A percentile compares a stretch with the other conserved stretches of the same genome.
phyloP scores from a whole-genome alignment of 2,329 filamentous ascomycete genomes.

The Didymella keratinophila region DNA sequence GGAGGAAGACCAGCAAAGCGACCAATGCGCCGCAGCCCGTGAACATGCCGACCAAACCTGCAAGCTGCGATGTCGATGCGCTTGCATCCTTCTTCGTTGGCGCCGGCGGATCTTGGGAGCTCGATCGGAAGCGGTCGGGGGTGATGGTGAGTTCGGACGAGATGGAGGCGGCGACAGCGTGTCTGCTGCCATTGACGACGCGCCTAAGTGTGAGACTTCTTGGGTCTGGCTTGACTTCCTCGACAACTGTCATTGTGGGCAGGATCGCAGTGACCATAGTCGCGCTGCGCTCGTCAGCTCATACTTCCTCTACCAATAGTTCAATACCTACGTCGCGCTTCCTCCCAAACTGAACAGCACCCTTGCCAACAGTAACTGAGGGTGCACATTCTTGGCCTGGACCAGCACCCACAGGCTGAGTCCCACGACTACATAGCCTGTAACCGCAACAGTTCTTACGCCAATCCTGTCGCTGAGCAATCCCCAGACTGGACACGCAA shows the following conservation, averaged over 20 bases:
- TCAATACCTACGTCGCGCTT: conserved; percentile 72
- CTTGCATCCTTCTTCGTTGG: conserved; percentile 32
- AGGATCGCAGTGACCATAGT: conserved; percentile 98
- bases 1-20: conserved; percentile 82
- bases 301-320: not conserved
- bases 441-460: conserved; percentile 68
- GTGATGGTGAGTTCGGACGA: conserved; percentile 80
- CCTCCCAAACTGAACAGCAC: conserved; percentile 90
- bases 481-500: conserved; percentile 83
- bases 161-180: conserved; percentile 71
- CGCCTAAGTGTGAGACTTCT: conserved; percentile 36
- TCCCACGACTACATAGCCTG: conserved; percentile 84
- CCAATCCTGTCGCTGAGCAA: conserved; percentile 78
- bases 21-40: conserved; percentile 91
- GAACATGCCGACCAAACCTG: conserved; percentile 89
- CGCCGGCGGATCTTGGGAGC: conserved; percentile 28
- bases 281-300: conserved; percentile 53
- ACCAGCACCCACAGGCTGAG: conserved; percentile 81
- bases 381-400: conserved; percentile 86
- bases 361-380: conserved; percentile 82
- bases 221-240: conserved; percentile 34
- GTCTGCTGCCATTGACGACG: conserved; percentile 53
- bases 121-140: conserved; percentile 60
- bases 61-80: conserved; percentile 69
- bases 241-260: conserved; percentile 67